Conservation (phyloP, 176 grass and related monocot genomes). For the Rhynchospora tenuis region DNA sequence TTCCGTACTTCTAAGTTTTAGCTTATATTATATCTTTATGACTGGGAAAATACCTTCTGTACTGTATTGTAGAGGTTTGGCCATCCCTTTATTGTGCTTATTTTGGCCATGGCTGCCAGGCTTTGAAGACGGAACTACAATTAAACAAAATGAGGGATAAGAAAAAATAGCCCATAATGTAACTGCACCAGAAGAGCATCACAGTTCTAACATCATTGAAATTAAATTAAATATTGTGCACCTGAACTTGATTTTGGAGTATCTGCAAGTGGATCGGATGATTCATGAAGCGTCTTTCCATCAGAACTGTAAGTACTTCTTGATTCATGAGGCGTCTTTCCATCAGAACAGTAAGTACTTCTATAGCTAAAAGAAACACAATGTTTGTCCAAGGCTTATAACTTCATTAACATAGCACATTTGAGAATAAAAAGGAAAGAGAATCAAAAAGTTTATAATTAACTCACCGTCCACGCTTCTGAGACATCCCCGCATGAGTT, state of each 20-base stretch:
- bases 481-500: slow-evolving; percentile 55
- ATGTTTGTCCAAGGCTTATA: background rate
- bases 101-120: background rate
- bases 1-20: background rate
- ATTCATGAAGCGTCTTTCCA: slow-evolving; percentile 54
- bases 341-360: slow-evolving; percentile 57
- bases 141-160: slow-evolving; percentile 22
- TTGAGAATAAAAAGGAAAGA: background rate
- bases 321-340: slow-evolving; percentile 51
- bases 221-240: background rate
- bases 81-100: background rate
- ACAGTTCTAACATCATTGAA: background rate
- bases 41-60: background rate
- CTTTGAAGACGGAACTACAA: slow-evolving; percentile 4
- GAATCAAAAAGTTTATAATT: slow-evolving; percentile 1
- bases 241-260: slow-evolving; percentile 32
- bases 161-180: slow-evolving; percentile 32
- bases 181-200: slow-evolving; percentile 34
- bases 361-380: slow-evolving; percentile 40
- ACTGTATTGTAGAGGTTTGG: background rate
- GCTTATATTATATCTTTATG: background rate
- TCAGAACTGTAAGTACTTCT: slow-evolving; percentile 52
- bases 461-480: slow-evolving; percentile 55
- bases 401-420: background rate
- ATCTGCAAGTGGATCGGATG: slow-evolving; percentile 35